Base-by-base conservation (phyloP, 192 early-diverging fungal species). In the Lunasporangiospora selenospora region DNA sequence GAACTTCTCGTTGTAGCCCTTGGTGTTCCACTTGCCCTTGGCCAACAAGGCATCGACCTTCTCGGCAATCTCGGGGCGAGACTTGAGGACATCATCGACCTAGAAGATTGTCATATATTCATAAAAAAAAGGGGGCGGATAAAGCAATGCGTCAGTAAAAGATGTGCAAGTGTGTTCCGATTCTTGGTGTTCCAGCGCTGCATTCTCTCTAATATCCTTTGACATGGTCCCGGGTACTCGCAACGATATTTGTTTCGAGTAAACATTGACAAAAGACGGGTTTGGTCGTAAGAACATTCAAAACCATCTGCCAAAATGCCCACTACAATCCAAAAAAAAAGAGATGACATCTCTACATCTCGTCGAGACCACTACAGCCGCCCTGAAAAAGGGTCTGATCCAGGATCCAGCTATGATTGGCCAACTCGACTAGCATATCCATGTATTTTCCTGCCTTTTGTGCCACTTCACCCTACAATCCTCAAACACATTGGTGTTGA, bases 1-100 rank as follows among this genome's bases (percentile, higher is more conserved):
- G 76, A 93, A 97, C 86, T 89, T 93, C 80, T 96, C 94, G 83
- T 96, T 93, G 87, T 99, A 99, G 51, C 93, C 95, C 44, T 95
- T 93, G 48, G 96, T 89, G 34, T 78, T 85, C 91, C 91, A 99
- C 70, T 95, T 86, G 71, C 93, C 90, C 84, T 94, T 88, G 83
- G 93, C 89, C 65, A 91, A 80, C 90, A 93, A 90, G 73, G 93
- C 92, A 76, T 93, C 93, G 34, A 96, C 91, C 58, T 87, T 90
- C 77, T 84, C 80, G 75, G 90, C 92, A 56, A 99, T 81, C 54
- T 96, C 95, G 31, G 97, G 97, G 80, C 90, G 92, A 60, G 93
- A 93, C 80, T 89, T 86, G 81, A 92, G 85, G 53, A 99, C 89
- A 76, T 99, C 97, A 43, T 98, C 97, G 49, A 90, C 88, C 92